Evolutionary conservation across 441 rosid genomes (phyloP).

Genomic region (Melastoma candidum): DNA sequence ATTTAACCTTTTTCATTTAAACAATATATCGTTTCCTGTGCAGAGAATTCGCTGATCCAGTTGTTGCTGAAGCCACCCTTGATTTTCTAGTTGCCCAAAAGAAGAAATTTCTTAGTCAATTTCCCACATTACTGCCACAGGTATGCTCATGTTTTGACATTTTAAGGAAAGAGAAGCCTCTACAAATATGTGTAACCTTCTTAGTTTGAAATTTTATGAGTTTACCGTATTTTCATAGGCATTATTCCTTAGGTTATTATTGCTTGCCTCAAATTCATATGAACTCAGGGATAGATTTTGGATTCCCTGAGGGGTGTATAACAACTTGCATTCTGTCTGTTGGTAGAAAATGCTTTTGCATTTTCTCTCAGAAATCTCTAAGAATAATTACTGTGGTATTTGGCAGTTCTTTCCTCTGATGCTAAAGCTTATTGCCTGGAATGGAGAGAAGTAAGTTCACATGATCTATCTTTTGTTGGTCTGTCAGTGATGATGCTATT

Average conservation of each 20-base stretch:
- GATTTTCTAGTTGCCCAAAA: constrained; percentile 61
- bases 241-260: too few relatives aligned
- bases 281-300: too few relatives aligned
- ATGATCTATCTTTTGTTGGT: not conserved
- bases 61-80: constrained; percentile 89
- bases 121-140: constrained; percentile 78
- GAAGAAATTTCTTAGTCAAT: constrained; percentile 54
- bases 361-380: too few relatives aligned
- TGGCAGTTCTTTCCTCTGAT: constrained; percentile 91
- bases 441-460: constrained; percentile 74
- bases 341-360: too few relatives aligned
- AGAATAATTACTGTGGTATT: not conserved
- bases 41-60: constrained; percentile 94
- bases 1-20: not conserved
- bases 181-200: too few relatives aligned
- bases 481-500: not conserved
- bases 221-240: too few relatives aligned
- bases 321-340: too few relatives aligned
- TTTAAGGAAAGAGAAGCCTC: constrained; percentile 9
- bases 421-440: constrained; percentile 92
- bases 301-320: too few relatives aligned
- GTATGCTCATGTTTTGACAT: constrained; percentile 23
- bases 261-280: too few relatives aligned
- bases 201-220: too few relatives aligned
- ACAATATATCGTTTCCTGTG: constrained; percentile 27